Evolutionary conservation across 495 filamentous ascomycete species (phyloP).

Genomic region (Xylaria bambusicola): DNA sequence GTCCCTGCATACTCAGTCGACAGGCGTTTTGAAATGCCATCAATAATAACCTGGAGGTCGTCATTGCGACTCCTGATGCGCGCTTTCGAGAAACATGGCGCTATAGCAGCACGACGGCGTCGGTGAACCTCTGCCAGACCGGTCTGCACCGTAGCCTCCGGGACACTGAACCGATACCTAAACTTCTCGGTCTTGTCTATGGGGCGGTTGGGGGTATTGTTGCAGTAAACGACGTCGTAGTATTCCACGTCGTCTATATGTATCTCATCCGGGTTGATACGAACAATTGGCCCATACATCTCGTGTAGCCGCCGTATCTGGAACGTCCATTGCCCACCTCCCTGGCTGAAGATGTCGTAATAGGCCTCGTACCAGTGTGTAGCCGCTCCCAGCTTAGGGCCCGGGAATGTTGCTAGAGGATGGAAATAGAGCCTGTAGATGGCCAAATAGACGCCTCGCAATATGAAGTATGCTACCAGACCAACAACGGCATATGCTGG

Average conservation of each 20-base stretch:
- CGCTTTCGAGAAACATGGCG: conserved; percentile 16
- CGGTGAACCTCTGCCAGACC: conserved; percentile 7
- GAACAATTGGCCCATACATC: conserved; percentile 26
- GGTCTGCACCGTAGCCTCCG: background rate
- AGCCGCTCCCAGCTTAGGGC: conserved; percentile 53
- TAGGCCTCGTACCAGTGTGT: conserved; percentile 54
- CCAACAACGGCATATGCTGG: background rate
- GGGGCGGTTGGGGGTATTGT: background rate
- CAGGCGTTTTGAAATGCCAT: conserved; percentile 21
- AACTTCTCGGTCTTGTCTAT: background rate
- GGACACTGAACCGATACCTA: background rate
- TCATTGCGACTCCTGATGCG: conserved; percentile 21
- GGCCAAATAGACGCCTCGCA: background rate
- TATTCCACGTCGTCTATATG: background rate
- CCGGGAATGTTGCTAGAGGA: conserved; percentile 52
- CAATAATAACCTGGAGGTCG: conserved; percentile 20
- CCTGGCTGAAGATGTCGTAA: conserved; percentile 40
- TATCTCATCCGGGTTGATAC: background rate
- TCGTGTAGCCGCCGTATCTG: conserved; percentile 44
- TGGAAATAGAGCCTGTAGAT: conserved; percentile 55
- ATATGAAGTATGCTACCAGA: background rate
- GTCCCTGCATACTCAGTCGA: conserved; percentile 18
- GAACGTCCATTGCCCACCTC: conserved; percentile 36
- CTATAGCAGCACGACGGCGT: conserved; percentile 18
- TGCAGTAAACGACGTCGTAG: background rate